Conservation (phyloP, 2,329 filamentous ascomycete species). For the Helotiales sp. region DNA sequence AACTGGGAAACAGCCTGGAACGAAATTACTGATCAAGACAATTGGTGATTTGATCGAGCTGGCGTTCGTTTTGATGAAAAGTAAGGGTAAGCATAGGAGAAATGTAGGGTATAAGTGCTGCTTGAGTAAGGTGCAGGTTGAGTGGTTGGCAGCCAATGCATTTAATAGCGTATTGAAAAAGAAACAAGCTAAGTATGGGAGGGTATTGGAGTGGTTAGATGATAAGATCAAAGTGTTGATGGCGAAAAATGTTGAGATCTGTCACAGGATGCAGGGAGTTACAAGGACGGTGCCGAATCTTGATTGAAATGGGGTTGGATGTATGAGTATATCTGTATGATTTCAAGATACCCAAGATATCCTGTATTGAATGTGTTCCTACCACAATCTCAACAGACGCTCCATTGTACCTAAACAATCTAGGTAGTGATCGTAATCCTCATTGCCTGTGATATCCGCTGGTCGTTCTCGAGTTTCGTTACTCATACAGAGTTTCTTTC, state of each 20-base stretch:
- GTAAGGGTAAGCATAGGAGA: conserved; percentile 24
- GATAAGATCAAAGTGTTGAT: conserved; percentile 10
- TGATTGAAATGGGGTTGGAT: background rate
- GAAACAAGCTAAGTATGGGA: conserved; percentile 69
- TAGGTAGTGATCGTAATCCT: too few species aligned
- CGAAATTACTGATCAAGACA: conserved; percentile 53
- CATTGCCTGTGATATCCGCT: too few species aligned
- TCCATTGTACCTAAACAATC: too few species aligned
- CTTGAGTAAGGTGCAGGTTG: conserved; percentile 30
- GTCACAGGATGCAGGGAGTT: conserved; percentile 6
- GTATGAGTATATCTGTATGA: background rate
- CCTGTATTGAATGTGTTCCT: too few species aligned
- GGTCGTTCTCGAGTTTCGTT: too few species aligned
- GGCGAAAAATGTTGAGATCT: background rate
- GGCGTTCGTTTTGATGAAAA: conserved; percentile 30
- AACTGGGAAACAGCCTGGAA: conserved; percentile 52
- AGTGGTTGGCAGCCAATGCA: conserved; percentile 61
- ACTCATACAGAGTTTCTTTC: too few species aligned
- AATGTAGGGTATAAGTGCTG: conserved; percentile 24
- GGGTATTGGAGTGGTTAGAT: conserved; percentile 69
- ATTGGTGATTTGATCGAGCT: conserved; percentile 24
- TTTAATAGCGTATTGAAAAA: conserved; percentile 66
- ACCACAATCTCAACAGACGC: too few species aligned
- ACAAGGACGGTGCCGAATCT: background rate
- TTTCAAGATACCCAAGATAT: too few species aligned